A percentile compares a stretch with the other conserved stretches of the same genome.
Evolutionary conservation across 2,329 filamentous ascomycete species (phyloP).

Genomic region (Thielaviopsis musarum): DNA sequence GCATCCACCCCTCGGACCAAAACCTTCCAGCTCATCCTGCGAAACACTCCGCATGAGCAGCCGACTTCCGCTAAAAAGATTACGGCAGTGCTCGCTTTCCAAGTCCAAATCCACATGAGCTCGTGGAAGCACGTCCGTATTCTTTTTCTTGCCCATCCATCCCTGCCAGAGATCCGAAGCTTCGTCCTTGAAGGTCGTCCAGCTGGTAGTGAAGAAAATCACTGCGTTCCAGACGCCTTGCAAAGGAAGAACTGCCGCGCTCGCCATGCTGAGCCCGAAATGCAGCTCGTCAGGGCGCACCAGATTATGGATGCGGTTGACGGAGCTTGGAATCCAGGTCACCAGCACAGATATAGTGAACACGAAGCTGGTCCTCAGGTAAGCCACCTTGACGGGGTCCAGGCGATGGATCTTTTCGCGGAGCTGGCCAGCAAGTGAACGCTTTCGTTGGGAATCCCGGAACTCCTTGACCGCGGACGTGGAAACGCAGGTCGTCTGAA

Average conservation of each 20-base stretch:
- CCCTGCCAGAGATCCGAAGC: neutral
- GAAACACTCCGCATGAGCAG: neutral
- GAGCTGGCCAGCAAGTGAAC: constrained; percentile 15
- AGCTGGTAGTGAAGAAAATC: constrained; percentile 56
- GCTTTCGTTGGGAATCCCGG: constrained; percentile 12
- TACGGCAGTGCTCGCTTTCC: neutral
- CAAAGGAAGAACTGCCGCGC: constrained; percentile 55
- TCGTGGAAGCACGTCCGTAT: neutral
- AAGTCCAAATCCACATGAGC: neutral
- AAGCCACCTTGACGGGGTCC: constrained; percentile 43
- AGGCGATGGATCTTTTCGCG: constrained; percentile 22
- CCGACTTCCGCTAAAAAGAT: neutral
- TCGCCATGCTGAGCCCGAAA: constrained; percentile 51
- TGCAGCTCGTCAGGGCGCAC: constrained; percentile 33
- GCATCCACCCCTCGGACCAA: neutral
- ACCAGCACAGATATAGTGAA: constrained; percentile 44
- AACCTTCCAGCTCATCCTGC: neutral
- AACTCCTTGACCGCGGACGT: constrained; percentile 9
- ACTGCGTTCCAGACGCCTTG: constrained; percentile 70
- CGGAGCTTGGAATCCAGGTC: constrained; percentile 49
- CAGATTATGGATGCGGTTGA: constrained; percentile 59
- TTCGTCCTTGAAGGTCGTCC: constrained; percentile 21
- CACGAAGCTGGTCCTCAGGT: constrained; percentile 42
- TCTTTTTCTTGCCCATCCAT: neutral
- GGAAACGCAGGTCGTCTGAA: constrained; percentile 17